phyloP scores from a whole-genome alignment of 2,329 filamentous ascomycete genomes.

The Paraphaeosphaeria minitans region DNA sequence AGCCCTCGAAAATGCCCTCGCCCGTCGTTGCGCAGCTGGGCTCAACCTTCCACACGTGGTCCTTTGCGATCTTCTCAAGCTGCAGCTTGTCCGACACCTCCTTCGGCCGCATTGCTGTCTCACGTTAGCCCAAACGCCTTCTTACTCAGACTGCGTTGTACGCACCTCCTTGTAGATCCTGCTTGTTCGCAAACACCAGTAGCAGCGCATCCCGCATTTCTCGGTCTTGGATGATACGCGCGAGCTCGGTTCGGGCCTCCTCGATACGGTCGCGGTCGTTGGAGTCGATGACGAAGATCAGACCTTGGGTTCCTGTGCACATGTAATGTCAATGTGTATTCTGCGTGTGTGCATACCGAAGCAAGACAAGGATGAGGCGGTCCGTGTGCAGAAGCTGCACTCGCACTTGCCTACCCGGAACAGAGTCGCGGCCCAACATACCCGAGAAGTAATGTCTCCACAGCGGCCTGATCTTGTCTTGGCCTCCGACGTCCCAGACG shows the following conservation, averaged over 20 bases:
- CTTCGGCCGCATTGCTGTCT: slow-evolving; percentile 55
- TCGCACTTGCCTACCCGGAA: slow-evolving; percentile 41
- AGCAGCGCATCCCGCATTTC: slow-evolving; percentile 97
- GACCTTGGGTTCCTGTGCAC: slow-evolving; percentile 79
- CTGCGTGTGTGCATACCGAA: neutral
- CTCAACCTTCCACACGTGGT: slow-evolving; percentile 61
- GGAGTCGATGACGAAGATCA: slow-evolving; percentile 99
- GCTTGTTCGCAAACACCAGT: slow-evolving; percentile 99
- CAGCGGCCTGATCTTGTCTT: slow-evolving; percentile 99
- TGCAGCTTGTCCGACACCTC: slow-evolving; percentile 56
- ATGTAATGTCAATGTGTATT: slow-evolving; percentile 14
- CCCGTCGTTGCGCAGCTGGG: slow-evolving; percentile 60
- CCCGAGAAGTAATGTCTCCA: slow-evolving; percentile 99
- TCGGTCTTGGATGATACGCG: slow-evolving; percentile 98
- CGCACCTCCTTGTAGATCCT: slow-evolving; percentile 89
- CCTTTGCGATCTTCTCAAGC: slow-evolving; percentile 56
- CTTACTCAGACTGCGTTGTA: slow-evolving; percentile 26
- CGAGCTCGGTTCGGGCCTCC: slow-evolving; percentile 94
- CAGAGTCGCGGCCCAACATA: slow-evolving; percentile 50
- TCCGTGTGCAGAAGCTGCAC: slow-evolving; percentile 20
- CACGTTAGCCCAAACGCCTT: slow-evolving; percentile 18
- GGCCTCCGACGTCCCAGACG: slow-evolving; percentile 99
- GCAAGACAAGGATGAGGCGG: slow-evolving; percentile 13
- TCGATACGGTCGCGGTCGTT: slow-evolving; percentile 98
- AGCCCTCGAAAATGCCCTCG: slow-evolving; percentile 59